Base-by-base conservation (phyloP, 2,329 filamentous ascomycete genomes). In the Parastagonospora avenae region DNA sequence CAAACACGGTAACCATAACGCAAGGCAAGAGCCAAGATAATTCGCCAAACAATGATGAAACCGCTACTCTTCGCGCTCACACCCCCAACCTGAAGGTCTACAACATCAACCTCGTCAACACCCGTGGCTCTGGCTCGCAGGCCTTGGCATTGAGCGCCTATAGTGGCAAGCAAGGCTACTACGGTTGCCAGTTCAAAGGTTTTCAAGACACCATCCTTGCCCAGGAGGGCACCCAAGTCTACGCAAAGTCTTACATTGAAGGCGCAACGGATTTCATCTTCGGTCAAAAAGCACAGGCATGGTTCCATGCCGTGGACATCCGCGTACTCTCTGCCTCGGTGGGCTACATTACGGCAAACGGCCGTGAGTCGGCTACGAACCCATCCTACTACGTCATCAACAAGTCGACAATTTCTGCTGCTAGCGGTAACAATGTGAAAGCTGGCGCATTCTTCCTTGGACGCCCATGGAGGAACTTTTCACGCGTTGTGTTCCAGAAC, bases 231-330 rank as follows among this genome's bases (percentile, higher is more conserved):
- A 73, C 77, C 54, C 79, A 85, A 60, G 64, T 85, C 31, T 86
- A 84, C 62, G 80, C 79, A 16, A 78, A 79, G 50, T 78, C 76
- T 48, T 80, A 81, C 50, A 82, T 85, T 54, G 76, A 80, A 35
- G 82, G 82, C n/a, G 79, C 81, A 5, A 79, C 80, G 37, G 83
- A 85, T 59, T 83, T 85, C 63, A 82, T 85, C 57, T 87, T 86
- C 64, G 79, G 84, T 45, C 76, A 83, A 68, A 59, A 76, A 46
- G 77, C 80, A 30, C 66, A 71, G 45, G 74, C 77, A 40, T 86
- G 80, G 82, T 81, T 80, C 64, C 78, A 83, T 46, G 59, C 71
- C 11, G 76, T 75, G 50, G 76, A 78, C 38, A 79, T 85, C 54
- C 70, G 76, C 36, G 78, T 81, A 42, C 68, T 79, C 8, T 64